Conservation (phyloP, 2,329 filamentous ascomycete species). For the Teratosphaeria destructans region DNA sequence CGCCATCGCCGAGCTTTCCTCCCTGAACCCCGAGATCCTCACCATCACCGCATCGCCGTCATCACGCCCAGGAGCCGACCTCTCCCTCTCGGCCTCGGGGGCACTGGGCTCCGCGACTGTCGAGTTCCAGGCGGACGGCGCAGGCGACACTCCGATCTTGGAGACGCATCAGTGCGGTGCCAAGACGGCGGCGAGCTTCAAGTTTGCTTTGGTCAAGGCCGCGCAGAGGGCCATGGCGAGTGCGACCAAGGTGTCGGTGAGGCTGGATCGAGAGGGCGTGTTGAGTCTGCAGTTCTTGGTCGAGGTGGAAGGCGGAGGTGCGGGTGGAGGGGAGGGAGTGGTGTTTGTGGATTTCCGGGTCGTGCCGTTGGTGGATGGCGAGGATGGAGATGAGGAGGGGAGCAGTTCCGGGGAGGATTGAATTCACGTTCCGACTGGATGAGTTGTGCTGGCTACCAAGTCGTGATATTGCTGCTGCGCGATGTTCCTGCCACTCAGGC, state of each 20-base stretch:
- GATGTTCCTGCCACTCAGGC: too few species aligned
- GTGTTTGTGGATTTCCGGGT: constrained; percentile 78
- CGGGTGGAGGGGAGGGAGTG: constrained; percentile 27
- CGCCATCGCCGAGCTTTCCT: constrained; percentile 56
- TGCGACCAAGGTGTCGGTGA: constrained; percentile 82
- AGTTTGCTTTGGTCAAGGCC: constrained; percentile 75
- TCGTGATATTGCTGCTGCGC: too few species aligned
- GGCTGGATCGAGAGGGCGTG: constrained; percentile 80
- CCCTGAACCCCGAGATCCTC: constrained; percentile 49
- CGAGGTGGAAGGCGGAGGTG: constrained; percentile 51
- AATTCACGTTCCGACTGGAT: background rate
- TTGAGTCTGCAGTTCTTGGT: constrained; percentile 95
- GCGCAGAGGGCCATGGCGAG: constrained; percentile 87
- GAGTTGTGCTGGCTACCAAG: too few species aligned
- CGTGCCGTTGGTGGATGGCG: constrained; percentile 57
- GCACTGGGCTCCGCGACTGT: constrained; percentile 50
- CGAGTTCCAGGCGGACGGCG: constrained; percentile 39
- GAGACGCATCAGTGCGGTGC: constrained; percentile 61
- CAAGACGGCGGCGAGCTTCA: constrained; percentile 62
- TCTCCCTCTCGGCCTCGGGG: constrained; percentile 60
- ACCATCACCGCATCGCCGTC: constrained; percentile 41
- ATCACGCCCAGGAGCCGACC: constrained; percentile 43
- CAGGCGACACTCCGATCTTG: constrained; percentile 39
- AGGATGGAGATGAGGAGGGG: constrained; percentile 38
- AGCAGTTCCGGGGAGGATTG: background rate